phyloP scores from a whole-genome alignment of 257 asterid genomes.

The Solanum chaucha region DNA sequence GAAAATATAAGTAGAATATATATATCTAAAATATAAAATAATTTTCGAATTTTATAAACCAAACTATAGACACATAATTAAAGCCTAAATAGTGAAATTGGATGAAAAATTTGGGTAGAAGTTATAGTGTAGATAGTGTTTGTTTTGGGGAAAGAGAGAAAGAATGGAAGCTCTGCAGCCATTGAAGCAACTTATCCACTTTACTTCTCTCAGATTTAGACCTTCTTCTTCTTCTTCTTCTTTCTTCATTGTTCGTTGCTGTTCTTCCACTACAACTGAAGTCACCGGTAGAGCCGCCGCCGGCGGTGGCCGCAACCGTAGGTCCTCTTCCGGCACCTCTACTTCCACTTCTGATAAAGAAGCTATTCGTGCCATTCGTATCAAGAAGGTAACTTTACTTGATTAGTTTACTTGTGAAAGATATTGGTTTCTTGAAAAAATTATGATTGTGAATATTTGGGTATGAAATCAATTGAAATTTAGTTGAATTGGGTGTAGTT shows the following conservation, averaged over 20 bases:
- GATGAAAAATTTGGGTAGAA: background rate
- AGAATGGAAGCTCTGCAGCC: slow-evolving; percentile 51
- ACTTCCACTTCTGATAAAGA: slow-evolving; percentile 69
- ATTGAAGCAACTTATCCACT: slow-evolving; percentile 37
- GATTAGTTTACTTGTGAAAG: background rate
- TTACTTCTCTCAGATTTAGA: slow-evolving; percentile 16
- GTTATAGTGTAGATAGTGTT: background rate
- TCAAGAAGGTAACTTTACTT: slow-evolving; percentile 44
- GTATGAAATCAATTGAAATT: background rate
- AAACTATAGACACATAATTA: too few species aligned
- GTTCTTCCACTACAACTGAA: slow-evolving; percentile 28
- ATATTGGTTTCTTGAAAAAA: background rate
- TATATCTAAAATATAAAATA: too few species aligned
- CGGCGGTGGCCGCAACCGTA: slow-evolving; percentile 27
- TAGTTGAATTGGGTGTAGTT: background rate
- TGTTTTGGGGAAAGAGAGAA: background rate
- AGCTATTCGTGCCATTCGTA: slow-evolving; percentile 75
- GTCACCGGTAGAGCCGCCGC: slow-evolving; percentile 14
- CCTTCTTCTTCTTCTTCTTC: slow-evolving; percentile 8
- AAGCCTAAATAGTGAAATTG: too few species aligned
- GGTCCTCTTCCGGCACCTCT: slow-evolving; percentile 16
- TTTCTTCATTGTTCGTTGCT: slow-evolving; percentile 36
- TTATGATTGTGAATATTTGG: background rate
- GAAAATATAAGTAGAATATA: too few species aligned
- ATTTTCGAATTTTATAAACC: too few species aligned